Evolutionary conservation across 2,329 filamentous ascomycete species (phyloP).

Genomic region (Pyricularia sp.): DNA sequence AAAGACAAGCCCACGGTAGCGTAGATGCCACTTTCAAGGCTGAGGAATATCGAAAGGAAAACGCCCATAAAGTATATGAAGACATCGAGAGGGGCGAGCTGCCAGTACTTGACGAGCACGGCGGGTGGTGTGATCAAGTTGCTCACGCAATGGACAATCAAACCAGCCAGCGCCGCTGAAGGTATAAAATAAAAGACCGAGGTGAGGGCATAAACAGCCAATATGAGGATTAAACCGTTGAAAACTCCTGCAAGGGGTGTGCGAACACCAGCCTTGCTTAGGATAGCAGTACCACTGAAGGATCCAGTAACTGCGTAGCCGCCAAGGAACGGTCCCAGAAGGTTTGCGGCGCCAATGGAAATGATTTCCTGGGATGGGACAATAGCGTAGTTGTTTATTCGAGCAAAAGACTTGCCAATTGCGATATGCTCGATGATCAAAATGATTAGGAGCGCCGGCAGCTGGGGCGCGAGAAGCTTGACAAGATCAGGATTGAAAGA

Average conservation of each 20-base stretch:
- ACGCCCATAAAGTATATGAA: constrained; percentile 11
- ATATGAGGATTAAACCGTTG: constrained; percentile 73
- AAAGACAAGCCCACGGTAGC: constrained; percentile 33
- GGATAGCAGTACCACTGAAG: constrained; percentile 92
- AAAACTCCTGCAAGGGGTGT: constrained; percentile 90
- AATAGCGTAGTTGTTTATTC: constrained; percentile 95
- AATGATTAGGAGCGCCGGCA: constrained; percentile 87
- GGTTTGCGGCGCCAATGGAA: constrained; percentile 82
- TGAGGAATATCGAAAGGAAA: constrained; percentile 25
- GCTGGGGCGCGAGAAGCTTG: constrained; percentile 55
- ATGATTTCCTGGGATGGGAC: constrained; percentile 94
- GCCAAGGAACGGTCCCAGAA: constrained; percentile 85
- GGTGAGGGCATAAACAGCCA: constrained; percentile 83
- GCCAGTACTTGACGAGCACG: constrained; percentile 23
- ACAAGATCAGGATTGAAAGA: constrained; percentile 58
- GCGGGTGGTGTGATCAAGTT: constrained; percentile 33
- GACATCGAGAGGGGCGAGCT: constrained; percentile 32
- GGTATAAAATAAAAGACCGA: constrained; percentile 93
- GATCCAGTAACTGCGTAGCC: constrained; percentile 90
- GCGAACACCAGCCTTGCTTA: constrained; percentile 90
- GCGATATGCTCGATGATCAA: constrained; percentile 94
- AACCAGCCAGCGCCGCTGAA: constrained; percentile 66
- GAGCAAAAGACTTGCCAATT: constrained; percentile 92
- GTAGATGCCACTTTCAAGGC: constrained; percentile 42
- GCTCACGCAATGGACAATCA: constrained; percentile 93